Percentiles rank a stretch among this genome's conserved stretches.
Conservation (phyloP, 2,329 filamentous ascomycete genomes). For the Calonectria leucothoes region DNA sequence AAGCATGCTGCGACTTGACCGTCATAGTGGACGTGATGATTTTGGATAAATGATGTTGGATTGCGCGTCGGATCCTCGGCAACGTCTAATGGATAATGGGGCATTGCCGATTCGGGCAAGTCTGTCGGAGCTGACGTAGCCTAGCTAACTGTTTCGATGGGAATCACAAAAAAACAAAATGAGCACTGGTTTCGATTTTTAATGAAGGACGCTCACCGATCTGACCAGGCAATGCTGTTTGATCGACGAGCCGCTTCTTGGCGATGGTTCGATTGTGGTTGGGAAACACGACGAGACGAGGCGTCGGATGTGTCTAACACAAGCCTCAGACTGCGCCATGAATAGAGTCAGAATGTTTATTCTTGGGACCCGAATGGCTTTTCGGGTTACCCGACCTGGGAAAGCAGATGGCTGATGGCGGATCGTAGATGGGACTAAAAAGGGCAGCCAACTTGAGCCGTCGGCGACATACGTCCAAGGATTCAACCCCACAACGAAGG, state of each 20-base stretch:
- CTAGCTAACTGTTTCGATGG: not conserved
- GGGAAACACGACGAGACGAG: not conserved
- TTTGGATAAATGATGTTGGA: not conserved
- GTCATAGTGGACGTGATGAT: conserved; percentile 6
- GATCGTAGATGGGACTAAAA: not conserved
- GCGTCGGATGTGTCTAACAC: conserved; percentile 12
- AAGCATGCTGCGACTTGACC: not conserved
- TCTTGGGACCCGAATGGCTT: conserved; percentile 2
- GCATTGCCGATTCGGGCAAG: not conserved
- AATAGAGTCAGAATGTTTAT: conserved; percentile 5
- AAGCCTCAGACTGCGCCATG: not conserved
- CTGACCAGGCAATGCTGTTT: not conserved
- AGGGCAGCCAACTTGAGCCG: not conserved
- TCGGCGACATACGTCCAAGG: not conserved
- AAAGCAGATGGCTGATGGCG: conserved; percentile 2
- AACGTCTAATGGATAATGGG: not conserved
- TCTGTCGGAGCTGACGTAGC: conserved; percentile 13
- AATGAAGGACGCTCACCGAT: not conserved
- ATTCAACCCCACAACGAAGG: not conserved
- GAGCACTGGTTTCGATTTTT: not conserved
- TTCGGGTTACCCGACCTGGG: conserved; percentile 2
- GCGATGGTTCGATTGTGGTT: not conserved
- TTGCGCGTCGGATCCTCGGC: conserved; percentile 22
- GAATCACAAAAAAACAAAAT: not conserved
- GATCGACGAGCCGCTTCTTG: conserved; percentile 12